A percentile compares a stretch with the other conserved stretches of the same genome.
These are phyloP conservation scores for Casuarina glauca DNA, from an alignment of 306 rosid species.

Conservation along the genomic window DNA sequence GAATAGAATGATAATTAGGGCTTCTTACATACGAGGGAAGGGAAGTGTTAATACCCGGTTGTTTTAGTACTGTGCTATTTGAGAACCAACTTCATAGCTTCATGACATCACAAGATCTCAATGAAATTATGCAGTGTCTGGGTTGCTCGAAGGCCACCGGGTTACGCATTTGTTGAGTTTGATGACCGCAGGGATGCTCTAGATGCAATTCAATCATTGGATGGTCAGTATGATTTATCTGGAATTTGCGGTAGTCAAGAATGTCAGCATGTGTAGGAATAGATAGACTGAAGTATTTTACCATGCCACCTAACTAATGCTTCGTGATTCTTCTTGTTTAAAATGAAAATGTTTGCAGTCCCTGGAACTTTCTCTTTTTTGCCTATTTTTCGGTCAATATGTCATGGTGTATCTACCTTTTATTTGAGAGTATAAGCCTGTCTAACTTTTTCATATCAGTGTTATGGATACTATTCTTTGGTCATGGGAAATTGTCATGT, in stretches of 20 bases:
- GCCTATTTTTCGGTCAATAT: background rate
- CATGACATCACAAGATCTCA: background rate
- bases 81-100: background rate
- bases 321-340: background rate
- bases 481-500: background rate
- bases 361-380: background rate
- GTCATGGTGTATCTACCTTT: background rate
- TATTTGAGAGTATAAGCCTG: background rate
- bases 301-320: background rate
- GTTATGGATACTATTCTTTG: background rate
- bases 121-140: slow-evolving; percentile 61
- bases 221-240: slow-evolving; percentile 53
- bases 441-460: background rate
- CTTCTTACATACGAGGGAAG: background rate
- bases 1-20: background rate
- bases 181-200: slow-evolving; percentile 96
- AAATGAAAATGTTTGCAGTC: background rate
- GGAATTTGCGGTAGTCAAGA: background rate
- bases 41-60: background rate
- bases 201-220: slow-evolving; percentile 86
- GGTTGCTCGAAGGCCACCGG: slow-evolving; percentile 99
- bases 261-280: background rate
- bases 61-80: background rate
- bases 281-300: background rate
- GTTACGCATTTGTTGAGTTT: slow-evolving; percentile 91